Base-by-base conservation (phyloP, 768 basidiomycete species). In the Leccinum rimulosum region DNA sequence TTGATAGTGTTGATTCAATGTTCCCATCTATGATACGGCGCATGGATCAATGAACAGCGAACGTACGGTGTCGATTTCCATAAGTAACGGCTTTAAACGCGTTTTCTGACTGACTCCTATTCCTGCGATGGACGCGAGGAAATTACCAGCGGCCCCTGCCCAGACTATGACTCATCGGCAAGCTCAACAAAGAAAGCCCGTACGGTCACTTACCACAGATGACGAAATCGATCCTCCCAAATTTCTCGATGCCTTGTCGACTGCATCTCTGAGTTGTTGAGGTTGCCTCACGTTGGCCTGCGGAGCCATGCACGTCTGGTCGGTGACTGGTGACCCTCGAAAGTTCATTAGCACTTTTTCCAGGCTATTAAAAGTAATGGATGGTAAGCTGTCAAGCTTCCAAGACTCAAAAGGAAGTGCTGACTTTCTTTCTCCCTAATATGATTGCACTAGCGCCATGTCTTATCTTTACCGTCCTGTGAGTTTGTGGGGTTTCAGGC, bases 171-270 rank as follows among this genome's bases (percentile, higher is more conserved):
- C 27, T 25, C 4, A 43, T n/a, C 7, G 10, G 55, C 22, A 11
- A 4, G 17, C 31, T 52, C 43, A 7, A 45, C 3, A 5, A 10
- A 51, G 25, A 10, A 12, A 35, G 38, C 36, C 25, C 43, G 40
- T n/a, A 38, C 12, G 36, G 48, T 40, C 10, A 75, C 80, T 58
- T 72, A 91, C 94, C 94, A 70, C 93, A 94, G 56, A 98, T 91
- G 54, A 98, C 95, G 70, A 92, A 96, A 75, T 99, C 95, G 59
- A 99, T 93, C 62, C 80, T 80, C 1, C 95, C 95, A 69, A 90
- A 95, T 64, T 79, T 80, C 60, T 86, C 82, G 17, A 95, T 82
- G 91, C 84, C 68, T 84, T 81, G 28, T 83, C 74, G 19, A 92
- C 95, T 6, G 96, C 95, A 7, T 80, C 83, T 59, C 82, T 79